Evolutionary conservation across 2,329 filamentous ascomycete genomes (phyloP).

Genomic region (Xylariomycetidae sp.): DNA sequence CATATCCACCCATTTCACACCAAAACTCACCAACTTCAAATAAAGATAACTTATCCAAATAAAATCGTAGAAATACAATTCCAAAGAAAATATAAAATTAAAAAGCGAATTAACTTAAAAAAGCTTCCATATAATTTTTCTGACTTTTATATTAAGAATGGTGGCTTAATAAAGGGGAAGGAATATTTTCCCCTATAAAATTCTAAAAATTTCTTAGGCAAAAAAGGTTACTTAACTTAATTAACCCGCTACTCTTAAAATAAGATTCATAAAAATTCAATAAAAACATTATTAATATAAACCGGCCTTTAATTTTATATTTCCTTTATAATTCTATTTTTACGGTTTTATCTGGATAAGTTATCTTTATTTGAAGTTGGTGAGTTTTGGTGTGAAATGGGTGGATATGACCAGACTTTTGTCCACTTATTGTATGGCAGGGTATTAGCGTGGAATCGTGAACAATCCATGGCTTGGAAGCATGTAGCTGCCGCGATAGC

Average conservation of each 20-base stretch:
- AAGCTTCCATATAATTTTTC: background rate
- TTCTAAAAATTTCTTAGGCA: background rate
- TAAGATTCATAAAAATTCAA: background rate
- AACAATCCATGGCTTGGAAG: no score
- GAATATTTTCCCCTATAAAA: background rate
- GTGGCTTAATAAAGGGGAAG: background rate
- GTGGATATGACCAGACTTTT: background rate
- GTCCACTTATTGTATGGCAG: background rate
- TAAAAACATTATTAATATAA: background rate
- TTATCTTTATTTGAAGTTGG: background rate
- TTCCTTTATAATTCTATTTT: background rate
- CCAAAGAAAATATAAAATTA: background rate
- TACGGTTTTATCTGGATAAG: conserved; percentile 1
- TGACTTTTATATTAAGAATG: background rate
- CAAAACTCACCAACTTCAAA: background rate
- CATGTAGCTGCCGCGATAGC: no score
- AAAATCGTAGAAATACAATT: background rate
- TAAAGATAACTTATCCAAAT: background rate
- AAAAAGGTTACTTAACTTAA: background rate
- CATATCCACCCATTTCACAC: background rate
- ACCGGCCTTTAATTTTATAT: background rate
- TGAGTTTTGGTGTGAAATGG: background rate
- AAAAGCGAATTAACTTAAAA: background rate
- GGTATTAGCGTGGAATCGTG: no score
- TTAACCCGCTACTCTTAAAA: background rate